Base-by-base conservation (phyloP, 116 monocot genomes). In the Iris pallida region DNA sequence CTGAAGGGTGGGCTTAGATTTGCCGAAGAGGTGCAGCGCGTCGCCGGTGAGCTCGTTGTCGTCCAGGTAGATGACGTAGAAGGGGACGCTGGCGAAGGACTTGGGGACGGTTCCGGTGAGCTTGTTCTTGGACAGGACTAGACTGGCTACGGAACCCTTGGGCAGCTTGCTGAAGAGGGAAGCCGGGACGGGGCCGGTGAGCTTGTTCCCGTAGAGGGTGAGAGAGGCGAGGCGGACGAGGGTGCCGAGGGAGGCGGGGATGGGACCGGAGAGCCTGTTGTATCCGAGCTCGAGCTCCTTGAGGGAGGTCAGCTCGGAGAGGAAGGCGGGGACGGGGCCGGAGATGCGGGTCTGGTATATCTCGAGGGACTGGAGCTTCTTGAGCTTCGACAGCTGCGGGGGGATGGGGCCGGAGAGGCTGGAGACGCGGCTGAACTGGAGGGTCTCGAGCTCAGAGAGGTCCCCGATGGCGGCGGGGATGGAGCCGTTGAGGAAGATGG, bases 91-190 rank as follows among this genome's bases (percentile, higher is more conserved):
- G 3, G 12, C 55, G 64, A 76, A 60, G 6, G 68, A 63, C 12
- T 12, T 0, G 44, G 79, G 79, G 48, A 84, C 73, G 2, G 4
- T 30, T 8, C 80, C 80, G 41, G 70, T 40, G 42, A 80, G 65
- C 41, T 60, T 65, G 65, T 80, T 80, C 57, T 67, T 64, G 20
- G 56, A n/a, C n/a, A n/a, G n/a, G n/a, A n/a, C n/a, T 4, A 74
- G 66, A 57, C 55, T 59, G 14, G 73, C 54, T 7, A 5, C 45
- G 0, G 71, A 55, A 0, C 41, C 52, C 14, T 70, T 61, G 43
- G 46, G 13, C 11, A 6, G 4, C 4, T 45, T 20, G 18, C 74
- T 11, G 5, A 57, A 47, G 45, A 80, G 40, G 19, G 53, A 59
- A 20, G 45, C 4, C 2, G 73, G 73, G 18, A 73, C 65, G 20